Base-by-base conservation (phyloP, 2,329 filamentous ascomycete species). In the Dactylellina haptotyla region DNA sequence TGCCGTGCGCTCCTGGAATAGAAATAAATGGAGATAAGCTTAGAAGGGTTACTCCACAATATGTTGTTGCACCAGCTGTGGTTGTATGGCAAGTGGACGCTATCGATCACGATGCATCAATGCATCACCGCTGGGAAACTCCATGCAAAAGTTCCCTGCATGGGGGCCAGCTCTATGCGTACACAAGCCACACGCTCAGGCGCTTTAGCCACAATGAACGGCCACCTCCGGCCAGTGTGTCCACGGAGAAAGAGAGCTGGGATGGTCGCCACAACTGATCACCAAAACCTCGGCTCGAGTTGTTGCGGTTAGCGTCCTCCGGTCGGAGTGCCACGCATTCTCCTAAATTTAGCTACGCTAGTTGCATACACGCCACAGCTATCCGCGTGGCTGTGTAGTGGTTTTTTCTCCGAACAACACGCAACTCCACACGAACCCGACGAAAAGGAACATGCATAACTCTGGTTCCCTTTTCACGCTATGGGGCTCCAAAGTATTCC, bases 361-460 rank as follows among this genome's bases (percentile, higher is more conserved):
- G 41, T 43, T 67, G 63, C 63, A 57, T 67, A 51, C 53, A 37
- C 67, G 67, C 67, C 67, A 72, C 67, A 72, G 51, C 18, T 65
- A 58, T 46, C 59, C 59, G 53, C 67, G 67, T 72, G 67, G 67
- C 67, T 72, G 67, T 72, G 67, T 41, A 16, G 58, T 32, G 54
- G 53, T 45, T 59, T 67, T 67, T 53, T 58, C 67, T 45, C 50
- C 57, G 46, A 50, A 64, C 67, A 72, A 72, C 67, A 71, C 59
- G 34, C 59, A 45, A 28, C 32, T 50, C 56, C 28, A 37, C 43
- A 20, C 18, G 41, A 1, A n/a, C n/a, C n/a, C n/a, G n/a, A n/a
- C n/a, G n/a, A n/a, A n/a, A 4, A 46, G 41, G 41, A 46, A 46
- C 41, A 20, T 41, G 37, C 37, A 41, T 41, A 6, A 9, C 23